Evolutionary conservation across 2,329 filamentous ascomycete genomes (phyloP), one percentile per base, ranked within the genome.

Genomic region (Pseudogymnoascus sp.): DNA sequence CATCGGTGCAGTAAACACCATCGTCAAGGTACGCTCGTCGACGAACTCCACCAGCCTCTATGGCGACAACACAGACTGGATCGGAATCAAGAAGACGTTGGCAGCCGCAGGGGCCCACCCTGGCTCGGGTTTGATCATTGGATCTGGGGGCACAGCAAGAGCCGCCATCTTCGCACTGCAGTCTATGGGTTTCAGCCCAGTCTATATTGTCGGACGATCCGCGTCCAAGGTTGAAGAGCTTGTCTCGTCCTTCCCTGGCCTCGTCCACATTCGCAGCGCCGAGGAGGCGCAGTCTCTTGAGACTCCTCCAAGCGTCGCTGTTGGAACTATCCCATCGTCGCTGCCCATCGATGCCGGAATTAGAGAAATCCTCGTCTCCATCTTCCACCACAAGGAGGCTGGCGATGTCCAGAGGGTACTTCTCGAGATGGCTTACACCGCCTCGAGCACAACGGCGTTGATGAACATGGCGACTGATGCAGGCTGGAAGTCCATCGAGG

Each of bases 341-440:
- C 83, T 83, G 65, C 88, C 92, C 0, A 88, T 97, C 65, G 92
- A 97, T 66, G 69, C 82, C 0, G 76, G 75, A 9, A 86, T 96
- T 74, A 80, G 82, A 21, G 84, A 87, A 67, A 79, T 89, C 1
- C 76, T 97, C 8, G 74, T 77, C 4, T 74, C 79, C 13, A 69
- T 85, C 35, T 71, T 86, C n/a, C 76, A 77, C 63, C 75, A 70
- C 64, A 72, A 68, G 65, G 73, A 69, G 64, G 69, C 61, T 69
- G 72, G 70, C 65, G 62, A 62, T 27, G 48, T 52, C 4, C 68
- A 75, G 27, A 82, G 83, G 18, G 83, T 94, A 10, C 76, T 97
- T 64, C 77, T 97, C 3, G 94, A 99, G 74, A 96, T 99, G 92
- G 93, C 94, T 1, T 99, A 99, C 75, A 95, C 93, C 75, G 94